Conservation (phyloP, 2,329 filamentous ascomycete genomes). For the Aspergillus intermedius region DNA sequence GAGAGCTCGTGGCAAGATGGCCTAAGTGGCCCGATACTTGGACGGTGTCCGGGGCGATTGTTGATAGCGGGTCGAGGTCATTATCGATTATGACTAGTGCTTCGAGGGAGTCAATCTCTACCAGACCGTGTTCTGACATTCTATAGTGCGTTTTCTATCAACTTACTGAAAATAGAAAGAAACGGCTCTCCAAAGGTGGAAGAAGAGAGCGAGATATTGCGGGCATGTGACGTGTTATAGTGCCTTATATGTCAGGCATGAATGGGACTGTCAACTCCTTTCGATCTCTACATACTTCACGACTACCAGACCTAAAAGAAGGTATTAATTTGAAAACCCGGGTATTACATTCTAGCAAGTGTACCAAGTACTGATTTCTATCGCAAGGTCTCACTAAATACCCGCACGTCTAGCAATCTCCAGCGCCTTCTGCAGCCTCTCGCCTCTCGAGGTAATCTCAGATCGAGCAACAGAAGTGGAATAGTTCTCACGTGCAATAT, state of each 20-base stretch:
- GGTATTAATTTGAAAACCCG: neutral
- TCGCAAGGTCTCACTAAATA: neutral
- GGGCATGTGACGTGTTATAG: neutral
- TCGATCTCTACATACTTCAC: neutral
- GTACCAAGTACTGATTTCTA: neutral
- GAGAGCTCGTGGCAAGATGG: constrained; percentile 34
- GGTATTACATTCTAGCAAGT: neutral
- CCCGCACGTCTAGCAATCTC: constrained; percentile 14
- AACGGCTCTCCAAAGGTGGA: too few species aligned
- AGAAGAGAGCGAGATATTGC: neutral
- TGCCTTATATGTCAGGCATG: neutral
- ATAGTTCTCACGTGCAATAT: constrained; percentile 54
- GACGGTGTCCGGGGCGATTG: constrained; percentile 39
- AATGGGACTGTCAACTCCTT: neutral
- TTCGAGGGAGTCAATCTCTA: constrained; percentile 43
- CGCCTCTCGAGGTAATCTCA: constrained; percentile 40
- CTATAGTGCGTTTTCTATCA: neutral
- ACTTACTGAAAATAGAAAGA: too few species aligned
- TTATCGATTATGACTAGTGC: constrained; percentile 49
- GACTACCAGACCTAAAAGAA: neutral
- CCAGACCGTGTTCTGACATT: constrained; percentile 17
- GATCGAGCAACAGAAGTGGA: constrained; percentile 37
- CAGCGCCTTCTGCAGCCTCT: constrained; percentile 33
- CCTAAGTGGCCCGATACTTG: constrained; percentile 39
- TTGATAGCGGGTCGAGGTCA: constrained; percentile 49